phyloP scores from a whole-genome alignment of 805 yeast genomes.

The Sungouiozyma intestinalis region DNA sequence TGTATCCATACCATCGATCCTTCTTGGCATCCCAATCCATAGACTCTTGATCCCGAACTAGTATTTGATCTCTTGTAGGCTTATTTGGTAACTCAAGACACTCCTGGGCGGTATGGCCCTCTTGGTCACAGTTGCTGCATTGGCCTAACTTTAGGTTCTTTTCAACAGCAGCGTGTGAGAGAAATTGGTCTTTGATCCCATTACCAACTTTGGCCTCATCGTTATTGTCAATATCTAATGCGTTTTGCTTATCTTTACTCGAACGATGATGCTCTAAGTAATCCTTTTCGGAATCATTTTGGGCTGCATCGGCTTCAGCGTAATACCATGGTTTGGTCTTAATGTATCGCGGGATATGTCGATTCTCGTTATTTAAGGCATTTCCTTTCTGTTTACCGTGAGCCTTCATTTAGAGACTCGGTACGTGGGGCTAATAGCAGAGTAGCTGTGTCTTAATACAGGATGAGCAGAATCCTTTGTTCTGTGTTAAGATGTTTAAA shows the following conservation, averaged over 20 bases:
- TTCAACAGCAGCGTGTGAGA: constrained; percentile 10
- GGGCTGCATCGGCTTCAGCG: constrained; percentile 8
- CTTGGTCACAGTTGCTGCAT: constrained; percentile 52
- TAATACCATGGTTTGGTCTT: constrained; percentile 28
- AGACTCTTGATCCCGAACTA: constrained; percentile 14
- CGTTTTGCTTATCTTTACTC: constrained; percentile 24
- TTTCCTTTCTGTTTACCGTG: constrained; percentile 1
- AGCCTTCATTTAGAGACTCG: neutral
- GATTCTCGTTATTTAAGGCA: constrained; percentile 10
- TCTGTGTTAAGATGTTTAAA: too few relatives aligned
- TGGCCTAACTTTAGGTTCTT: constrained; percentile 3
- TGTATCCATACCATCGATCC: constrained; percentile 78
- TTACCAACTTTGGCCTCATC: constrained; percentile 43
- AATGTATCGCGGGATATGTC: constrained; percentile 25
- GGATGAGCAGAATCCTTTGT: too few relatives aligned
- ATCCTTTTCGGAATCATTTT: constrained; percentile 28
- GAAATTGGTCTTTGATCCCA: constrained; percentile 44
- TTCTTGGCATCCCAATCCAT: constrained; percentile 55
- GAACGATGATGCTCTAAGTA: constrained; percentile 49
- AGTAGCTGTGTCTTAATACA: too few relatives aligned
- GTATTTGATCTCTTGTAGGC: constrained; percentile 17
- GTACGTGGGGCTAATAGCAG: too few relatives aligned
- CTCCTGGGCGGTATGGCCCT: constrained; percentile 39
- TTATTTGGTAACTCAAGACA: constrained; percentile 48
- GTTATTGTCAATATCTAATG: constrained; percentile 33